A percentile compares a stretch with the other conserved stretches of the same genome.
Conservation (phyloP, 192 early-diverging fungal genomes). For the Geranomyces variabilis region DNA sequence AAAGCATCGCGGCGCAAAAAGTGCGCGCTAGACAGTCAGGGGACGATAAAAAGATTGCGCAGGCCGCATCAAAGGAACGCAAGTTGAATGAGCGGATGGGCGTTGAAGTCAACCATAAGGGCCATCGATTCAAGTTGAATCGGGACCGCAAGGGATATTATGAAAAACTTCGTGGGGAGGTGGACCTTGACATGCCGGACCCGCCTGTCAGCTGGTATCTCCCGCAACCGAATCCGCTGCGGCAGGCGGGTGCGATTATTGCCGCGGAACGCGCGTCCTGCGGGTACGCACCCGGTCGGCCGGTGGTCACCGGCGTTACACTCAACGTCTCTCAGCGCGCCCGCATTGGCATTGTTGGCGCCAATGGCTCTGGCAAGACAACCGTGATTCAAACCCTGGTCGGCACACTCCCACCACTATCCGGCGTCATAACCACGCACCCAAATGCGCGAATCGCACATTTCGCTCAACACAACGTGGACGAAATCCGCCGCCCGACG, state of each 20-base stretch:
- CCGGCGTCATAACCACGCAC: slow-evolving; percentile 66
- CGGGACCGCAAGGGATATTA: slow-evolving; percentile 42
- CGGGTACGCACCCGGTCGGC: slow-evolving; percentile 31
- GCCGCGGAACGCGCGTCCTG: slow-evolving; percentile 64
- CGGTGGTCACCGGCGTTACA: slow-evolving; percentile 67
- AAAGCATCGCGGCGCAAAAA: slow-evolving; percentile 78
- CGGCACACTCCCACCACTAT: slow-evolving; percentile 61
- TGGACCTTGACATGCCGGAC: slow-evolving; percentile 46
- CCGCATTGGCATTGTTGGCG: slow-evolving; percentile 77
- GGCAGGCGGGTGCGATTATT: slow-evolving; percentile 69
- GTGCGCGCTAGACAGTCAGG: slow-evolving; percentile 72
- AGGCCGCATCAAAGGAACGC: slow-evolving; percentile 55
- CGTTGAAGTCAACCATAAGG: slow-evolving; percentile 53
- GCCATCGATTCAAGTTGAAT: slow-evolving; percentile 54
- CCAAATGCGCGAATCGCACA: slow-evolving; percentile 74
- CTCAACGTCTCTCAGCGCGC: slow-evolving; percentile 70
- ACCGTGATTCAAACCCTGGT: slow-evolving; percentile 80
- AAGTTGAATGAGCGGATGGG: slow-evolving; percentile 48
- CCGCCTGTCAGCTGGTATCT: slow-evolving; percentile 58
- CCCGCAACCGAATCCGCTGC: slow-evolving; percentile 69
- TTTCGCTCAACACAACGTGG: slow-evolving; percentile 83
- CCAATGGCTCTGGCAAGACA: slow-evolving; percentile 72
- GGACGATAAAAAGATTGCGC: slow-evolving; percentile 80
- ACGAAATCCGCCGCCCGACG: slow-evolving; percentile 57
- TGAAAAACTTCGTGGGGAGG: slow-evolving; percentile 7